phyloP scores from a whole-genome alignment of 2,329 filamentous ascomycete genomes.

The Dothideomycetes sp. region DNA sequence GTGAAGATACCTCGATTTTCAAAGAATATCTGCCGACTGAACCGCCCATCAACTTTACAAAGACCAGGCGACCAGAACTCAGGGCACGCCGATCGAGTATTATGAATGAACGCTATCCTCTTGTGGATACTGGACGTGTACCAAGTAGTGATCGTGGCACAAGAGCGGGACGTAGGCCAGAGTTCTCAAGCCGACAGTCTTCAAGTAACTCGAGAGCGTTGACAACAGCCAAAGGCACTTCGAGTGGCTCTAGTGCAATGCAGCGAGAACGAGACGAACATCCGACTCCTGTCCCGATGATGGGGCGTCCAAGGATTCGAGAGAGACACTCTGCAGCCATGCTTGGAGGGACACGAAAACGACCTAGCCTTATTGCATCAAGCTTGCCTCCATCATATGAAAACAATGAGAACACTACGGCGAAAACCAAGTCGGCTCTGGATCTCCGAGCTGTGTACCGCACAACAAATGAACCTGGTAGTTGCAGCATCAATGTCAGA shows the following conservation, averaged over 20 bases:
- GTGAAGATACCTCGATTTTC: neutral
- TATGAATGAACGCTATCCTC: slow-evolving; percentile 36
- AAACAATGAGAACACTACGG: neutral
- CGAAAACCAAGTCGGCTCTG: slow-evolving; percentile 18
- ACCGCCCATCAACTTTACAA: slow-evolving; percentile 7
- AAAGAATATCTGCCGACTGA: slow-evolving; percentile 8
- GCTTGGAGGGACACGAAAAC: neutral
- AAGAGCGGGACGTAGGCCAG: slow-evolving; percentile 6
- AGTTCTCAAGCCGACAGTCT: neutral
- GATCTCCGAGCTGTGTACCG: slow-evolving; percentile 23
- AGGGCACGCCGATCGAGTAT: slow-evolving; percentile 18
- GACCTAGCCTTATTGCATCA: neutral
- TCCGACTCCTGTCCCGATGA: neutral
- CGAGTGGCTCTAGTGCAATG: too few species aligned
- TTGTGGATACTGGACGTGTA: slow-evolving; percentile 23
- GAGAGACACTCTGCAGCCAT: neutral
- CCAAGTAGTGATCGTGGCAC: slow-evolving; percentile 11
- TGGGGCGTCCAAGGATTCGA: neutral
- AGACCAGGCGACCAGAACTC: slow-evolving; percentile 12
- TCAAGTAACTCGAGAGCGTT: neutral
- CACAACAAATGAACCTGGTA: slow-evolving; percentile 7
- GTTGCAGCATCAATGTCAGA: slow-evolving; percentile 10
- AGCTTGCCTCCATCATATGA: neutral
- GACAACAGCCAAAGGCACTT: too few species aligned
- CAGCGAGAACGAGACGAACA: too few species aligned